These are phyloP conservation scores for Globisporangium takayamanum DNA, from an alignment of 352 stramenopile species.

Conservation along the genomic window DNA sequence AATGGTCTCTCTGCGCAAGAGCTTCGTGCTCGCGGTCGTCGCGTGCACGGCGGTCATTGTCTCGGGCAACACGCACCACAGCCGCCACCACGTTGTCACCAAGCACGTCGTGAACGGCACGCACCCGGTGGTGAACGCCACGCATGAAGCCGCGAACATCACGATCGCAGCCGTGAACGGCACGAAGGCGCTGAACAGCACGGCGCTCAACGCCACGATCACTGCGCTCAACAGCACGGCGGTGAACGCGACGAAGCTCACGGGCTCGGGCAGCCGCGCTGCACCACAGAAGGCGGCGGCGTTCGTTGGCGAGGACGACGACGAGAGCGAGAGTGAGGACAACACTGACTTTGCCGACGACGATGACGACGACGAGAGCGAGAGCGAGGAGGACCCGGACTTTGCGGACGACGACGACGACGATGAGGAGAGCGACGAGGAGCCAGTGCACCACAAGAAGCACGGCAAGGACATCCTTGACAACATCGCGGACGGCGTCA, in stretches of 20 bases:
- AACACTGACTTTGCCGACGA: neutral
- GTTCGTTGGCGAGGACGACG: conserved; percentile 3
- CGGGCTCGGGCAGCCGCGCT: neutral
- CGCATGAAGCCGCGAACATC: conserved; percentile 12
- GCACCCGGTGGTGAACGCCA: conserved; percentile 3
- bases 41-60: conserved; percentile 8
- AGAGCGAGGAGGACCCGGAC: too few relatives aligned
- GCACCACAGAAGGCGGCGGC: too few relatives aligned
- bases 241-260: neutral
- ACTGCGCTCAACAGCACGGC: neutral
- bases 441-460: conserved; percentile 8
- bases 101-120: conserved; percentile 6
- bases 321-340: conserved; percentile 2
- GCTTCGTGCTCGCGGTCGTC: conserved; percentile 9
- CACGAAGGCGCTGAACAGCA: neutral
- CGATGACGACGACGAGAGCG: conserved; percentile 8
- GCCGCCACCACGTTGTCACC: conserved; percentile 13
- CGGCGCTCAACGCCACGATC: neutral
- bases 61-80: conserved; percentile 3
- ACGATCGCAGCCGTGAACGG: conserved; percentile 10
- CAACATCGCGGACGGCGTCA: conserved; percentile 5
- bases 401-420: conserved; percentile 1
- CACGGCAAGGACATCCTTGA: conserved; percentile 7
- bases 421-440: conserved; percentile 17
- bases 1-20: conserved; percentile 11